Evolutionary conservation across 1,139 yeast species (phyloP).

Genomic region (Debaryomyces subglobosus): DNA sequence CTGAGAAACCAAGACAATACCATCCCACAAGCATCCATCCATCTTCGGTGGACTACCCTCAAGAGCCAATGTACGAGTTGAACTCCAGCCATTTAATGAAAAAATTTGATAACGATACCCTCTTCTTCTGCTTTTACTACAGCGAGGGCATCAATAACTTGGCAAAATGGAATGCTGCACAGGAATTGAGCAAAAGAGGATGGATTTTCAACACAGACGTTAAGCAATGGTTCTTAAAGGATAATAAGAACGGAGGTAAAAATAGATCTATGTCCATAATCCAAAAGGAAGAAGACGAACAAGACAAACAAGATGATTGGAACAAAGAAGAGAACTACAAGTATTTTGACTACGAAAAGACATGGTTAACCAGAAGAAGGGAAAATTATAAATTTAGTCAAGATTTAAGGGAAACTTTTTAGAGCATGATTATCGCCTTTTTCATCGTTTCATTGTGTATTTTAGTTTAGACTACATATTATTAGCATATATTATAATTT

Average conservation of each 20-base stretch:
- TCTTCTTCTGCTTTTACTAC: slow-evolving; percentile 91
- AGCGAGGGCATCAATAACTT: slow-evolving; percentile 49
- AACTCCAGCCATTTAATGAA: slow-evolving; percentile 57
- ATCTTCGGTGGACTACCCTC: slow-evolving; percentile 89
- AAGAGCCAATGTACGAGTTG: slow-evolving; percentile 73
- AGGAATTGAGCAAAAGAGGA: slow-evolving; percentile 77
- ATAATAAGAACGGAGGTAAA: slow-evolving; percentile 38
- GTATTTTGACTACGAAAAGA: slow-evolving; percentile 87
- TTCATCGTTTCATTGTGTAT: slow-evolving; percentile 2
- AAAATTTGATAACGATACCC: slow-evolving; percentile 83
- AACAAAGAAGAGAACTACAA: slow-evolving; percentile 61
- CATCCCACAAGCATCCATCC: slow-evolving; percentile 86
- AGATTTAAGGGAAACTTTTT: slow-evolving; percentile 26
- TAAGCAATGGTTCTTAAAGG: slow-evolving; percentile 80
- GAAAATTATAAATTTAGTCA: slow-evolving; percentile 55
- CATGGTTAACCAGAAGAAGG: slow-evolving; percentile 85
- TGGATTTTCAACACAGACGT: slow-evolving; percentile 84
- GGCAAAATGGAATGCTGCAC: slow-evolving; percentile 74
- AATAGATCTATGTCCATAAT: slow-evolving; percentile 49
- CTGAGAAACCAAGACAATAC: slow-evolving; percentile 83
- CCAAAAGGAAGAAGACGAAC: slow-evolving; percentile 35
- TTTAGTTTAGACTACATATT: slow-evolving; percentile 6
- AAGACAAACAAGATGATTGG: slow-evolving; percentile 15
- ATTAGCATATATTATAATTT: slow-evolving; percentile 4
- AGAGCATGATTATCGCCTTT: background rate